Evolutionary conservation across 1,139 yeast species (phyloP), one percentile per base, ranked within the genome.

Genomic region (Debaryomyces sp.): DNA sequence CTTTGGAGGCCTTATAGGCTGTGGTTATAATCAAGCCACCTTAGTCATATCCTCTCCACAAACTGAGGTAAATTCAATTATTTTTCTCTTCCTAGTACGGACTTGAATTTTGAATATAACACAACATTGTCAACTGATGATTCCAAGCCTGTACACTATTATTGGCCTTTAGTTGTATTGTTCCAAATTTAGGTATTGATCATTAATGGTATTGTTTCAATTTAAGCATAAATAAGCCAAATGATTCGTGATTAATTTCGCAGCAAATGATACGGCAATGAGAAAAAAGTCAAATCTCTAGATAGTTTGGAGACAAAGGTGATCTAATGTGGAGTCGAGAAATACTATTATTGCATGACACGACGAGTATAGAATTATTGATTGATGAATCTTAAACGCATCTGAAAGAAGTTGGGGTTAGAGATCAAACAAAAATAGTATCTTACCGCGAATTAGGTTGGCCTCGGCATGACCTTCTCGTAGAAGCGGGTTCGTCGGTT

Each of bases 401-500:
- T 10, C 30, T 27, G 13, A 12, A 27, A 27, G 30, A 27, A 18
- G n/a, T 15, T 10, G 30, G 30, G 41, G n/a, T n/a, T 23, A 27
- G 9, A 7, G n/a, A 27, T 18, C 27, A 12, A 27, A 27, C 34
- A 21, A 27, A 39, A 39, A 17, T 18, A 27, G 42, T 12, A 39
- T 15, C 26, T 17, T 17, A 29, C 27, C 37, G 43, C 43, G 43
- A 41, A 21, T 27, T 17, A 7, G 4, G 10, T 8, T 39, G 15
- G 7, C n/a, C 9, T 30, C 43, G 43, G 43, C 8, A 15, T 30
- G 17, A 17, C 43, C 27, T 41, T 29, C 43, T 30, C 27, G n/a
- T 15, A n/a, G 10, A 21, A 21, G 34, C 24, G 10, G n/a, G 4
- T 8, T 6, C 6, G 4, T 18, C 34, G 33, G 34, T 27, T 15